Percentiles rank a stretch among this genome's conserved stretches.
Conservation (phyloP, 768 basidiomycete species). For the Lepiota venenata region DNA sequence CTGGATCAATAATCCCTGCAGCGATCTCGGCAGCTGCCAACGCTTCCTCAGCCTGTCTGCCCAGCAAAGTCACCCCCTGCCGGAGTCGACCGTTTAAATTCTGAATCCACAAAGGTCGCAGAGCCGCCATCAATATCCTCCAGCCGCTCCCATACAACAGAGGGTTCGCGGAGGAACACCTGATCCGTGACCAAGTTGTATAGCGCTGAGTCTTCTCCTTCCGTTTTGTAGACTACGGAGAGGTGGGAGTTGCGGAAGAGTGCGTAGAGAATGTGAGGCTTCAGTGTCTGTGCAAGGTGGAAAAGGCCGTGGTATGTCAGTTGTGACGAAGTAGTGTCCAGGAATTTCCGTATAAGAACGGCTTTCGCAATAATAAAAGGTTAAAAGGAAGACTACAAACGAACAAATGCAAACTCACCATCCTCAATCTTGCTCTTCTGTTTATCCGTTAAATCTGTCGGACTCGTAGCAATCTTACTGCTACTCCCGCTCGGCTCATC, state of each 20-base stretch:
- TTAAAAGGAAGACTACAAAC: neutral
- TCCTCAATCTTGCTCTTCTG: constrained; percentile 64
- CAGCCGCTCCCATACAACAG: constrained; percentile 87
- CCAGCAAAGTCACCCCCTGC: constrained; percentile 82
- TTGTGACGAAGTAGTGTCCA: constrained; percentile 74
- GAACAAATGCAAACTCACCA: constrained; percentile 42
- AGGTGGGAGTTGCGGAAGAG: constrained; percentile 91
- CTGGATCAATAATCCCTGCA: constrained; percentile 36
- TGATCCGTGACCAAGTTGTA: constrained; percentile 88
- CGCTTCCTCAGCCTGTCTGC: constrained; percentile 60
- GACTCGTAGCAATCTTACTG: constrained; percentile 19
- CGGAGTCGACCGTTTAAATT: constrained; percentile 61
- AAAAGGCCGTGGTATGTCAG: constrained; percentile 88
- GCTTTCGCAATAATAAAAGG: constrained; percentile 38
- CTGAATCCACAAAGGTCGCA: constrained; percentile 74
- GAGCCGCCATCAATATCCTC: constrained; percentile 84
- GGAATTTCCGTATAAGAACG: constrained; percentile 60
- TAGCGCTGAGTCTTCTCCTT: constrained; percentile 36
- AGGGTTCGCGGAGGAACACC: constrained; percentile 71
- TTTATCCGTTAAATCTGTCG: constrained; percentile 40
- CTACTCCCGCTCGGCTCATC: constrained; percentile 14
- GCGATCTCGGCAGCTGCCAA: constrained; percentile 47
- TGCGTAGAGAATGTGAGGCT: constrained; percentile 58
- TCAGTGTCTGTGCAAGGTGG: constrained; percentile 64
- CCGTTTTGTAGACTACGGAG: constrained; percentile 71